Percentiles rank a stretch among this genome's conserved stretches.
phyloP scores from a whole-genome alignment of 345 rosid species.

The Nasturtium officinale region DNA sequence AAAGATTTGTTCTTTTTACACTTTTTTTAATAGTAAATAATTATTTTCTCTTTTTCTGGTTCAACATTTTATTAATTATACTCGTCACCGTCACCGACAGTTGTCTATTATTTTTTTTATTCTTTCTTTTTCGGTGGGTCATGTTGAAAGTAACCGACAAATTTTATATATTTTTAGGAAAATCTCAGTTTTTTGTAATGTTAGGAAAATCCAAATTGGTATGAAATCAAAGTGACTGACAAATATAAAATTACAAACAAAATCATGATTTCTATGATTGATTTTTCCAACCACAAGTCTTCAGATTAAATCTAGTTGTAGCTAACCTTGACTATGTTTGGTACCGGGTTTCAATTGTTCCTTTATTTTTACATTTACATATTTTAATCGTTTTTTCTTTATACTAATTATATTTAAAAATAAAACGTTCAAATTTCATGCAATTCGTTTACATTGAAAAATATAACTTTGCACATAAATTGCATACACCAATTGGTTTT shows the following conservation, averaged over 20 bases:
- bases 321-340: conserved; percentile 2
- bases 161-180: not conserved
- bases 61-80: not conserved
- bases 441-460: not conserved
- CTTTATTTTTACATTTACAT: not conserved
- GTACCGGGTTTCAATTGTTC: not conserved
- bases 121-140: conserved; percentile 24
- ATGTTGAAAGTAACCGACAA: conserved; percentile 32
- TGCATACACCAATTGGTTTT: not conserved
- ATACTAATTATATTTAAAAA: not conserved
- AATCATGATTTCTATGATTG: not conserved
- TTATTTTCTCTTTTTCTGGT: too few species aligned
- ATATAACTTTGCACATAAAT: not conserved
- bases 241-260: conserved; percentile 20
- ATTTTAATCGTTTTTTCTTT: not conserved
- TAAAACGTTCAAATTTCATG: not conserved
- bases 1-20: not conserved
- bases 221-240: conserved; percentile 21
- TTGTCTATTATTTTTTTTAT: conserved; percentile 22
- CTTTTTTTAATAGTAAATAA: not conserved
- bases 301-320: conserved; percentile 7
- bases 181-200: not conserved
- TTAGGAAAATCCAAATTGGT: not conserved
- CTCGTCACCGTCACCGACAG: conserved; percentile 36
- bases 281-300: not conserved